These are phyloP conservation scores for Colletotrichum liriopes DNA, from an alignment of 2,329 filamentous ascomycete genomes.

Conservation along the genomic window DNA sequence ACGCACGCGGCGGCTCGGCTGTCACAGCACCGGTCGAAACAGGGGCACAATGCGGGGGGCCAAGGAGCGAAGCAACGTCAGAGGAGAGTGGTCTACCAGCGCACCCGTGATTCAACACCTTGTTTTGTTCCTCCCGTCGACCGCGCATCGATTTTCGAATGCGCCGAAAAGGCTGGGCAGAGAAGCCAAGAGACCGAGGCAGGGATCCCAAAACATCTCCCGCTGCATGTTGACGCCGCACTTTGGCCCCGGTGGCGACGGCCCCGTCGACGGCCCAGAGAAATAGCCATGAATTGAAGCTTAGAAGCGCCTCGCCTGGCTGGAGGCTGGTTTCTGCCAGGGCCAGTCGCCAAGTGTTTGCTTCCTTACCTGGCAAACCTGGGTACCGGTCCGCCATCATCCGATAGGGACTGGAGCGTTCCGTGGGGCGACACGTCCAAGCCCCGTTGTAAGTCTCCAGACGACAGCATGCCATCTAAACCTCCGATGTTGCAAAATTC, in stretches of 20 bases:
- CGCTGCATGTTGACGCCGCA: constrained; percentile 12
- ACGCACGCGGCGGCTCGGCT: constrained; percentile 25
- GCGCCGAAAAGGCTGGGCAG: neutral
- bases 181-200: neutral
- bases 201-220: constrained; percentile 28
- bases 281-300: constrained; percentile 36
- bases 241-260: neutral
- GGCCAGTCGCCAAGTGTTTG: neutral
- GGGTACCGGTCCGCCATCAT: neutral
- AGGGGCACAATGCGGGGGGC: constrained; percentile 21
- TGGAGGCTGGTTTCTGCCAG: neutral
- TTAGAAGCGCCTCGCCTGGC: constrained; percentile 3
- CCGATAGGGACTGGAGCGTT: constrained; percentile 4
- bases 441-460: neutral
- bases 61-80: constrained; percentile 1
- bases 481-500: constrained; percentile 29
- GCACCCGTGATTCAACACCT: constrained; percentile 19
- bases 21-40: constrained; percentile 32
- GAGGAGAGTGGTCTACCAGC: constrained; percentile 3
- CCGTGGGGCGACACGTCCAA: constrained; percentile 4
- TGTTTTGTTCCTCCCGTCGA: neutral
- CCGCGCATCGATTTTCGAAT: neutral
- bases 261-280: neutral
- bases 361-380: neutral
- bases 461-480: constrained; percentile 28